Conservation (phyloP, 768 basidiomycete species). For the Kwoniella botswanensis region DNA sequence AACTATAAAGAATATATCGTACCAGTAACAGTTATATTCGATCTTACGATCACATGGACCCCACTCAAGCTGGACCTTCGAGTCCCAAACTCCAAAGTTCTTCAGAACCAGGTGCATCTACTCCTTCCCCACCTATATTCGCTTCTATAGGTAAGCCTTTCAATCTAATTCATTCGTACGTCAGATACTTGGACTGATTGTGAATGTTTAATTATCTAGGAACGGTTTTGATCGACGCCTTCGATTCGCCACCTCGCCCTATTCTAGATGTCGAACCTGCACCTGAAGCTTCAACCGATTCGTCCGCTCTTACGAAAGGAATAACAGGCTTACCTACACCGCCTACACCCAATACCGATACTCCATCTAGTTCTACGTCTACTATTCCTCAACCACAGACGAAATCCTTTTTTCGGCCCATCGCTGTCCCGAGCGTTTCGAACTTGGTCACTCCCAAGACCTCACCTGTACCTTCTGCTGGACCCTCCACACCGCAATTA, state of each 20-base stretch:
- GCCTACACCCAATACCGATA: not conserved
- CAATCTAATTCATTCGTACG: not conserved
- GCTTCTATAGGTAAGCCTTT: conserved; percentile 46
- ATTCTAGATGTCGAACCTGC: conserved; percentile 3
- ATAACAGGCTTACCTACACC: conserved; percentile 5
- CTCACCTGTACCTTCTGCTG: conserved; percentile 11
- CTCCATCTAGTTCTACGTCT: not conserved
- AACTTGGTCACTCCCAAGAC: conserved; percentile 7
- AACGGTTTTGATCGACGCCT: conserved; percentile 46
- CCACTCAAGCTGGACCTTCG: conserved; percentile 6
- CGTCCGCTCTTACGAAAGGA: not conserved
- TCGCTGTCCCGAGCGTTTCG: not conserved
- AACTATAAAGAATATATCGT: not conserved
- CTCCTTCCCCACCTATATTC: conserved; percentile 14
- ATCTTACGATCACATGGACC: not conserved
- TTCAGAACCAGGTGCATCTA: no score
- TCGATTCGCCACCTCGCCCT: conserved; percentile 38
- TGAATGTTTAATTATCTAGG: conserved; percentile 17
- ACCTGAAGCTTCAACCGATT: not conserved
- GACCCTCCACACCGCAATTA: conserved; percentile 21
- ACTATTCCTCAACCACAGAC: not conserved
- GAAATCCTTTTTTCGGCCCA: not conserved
- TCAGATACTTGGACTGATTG: not conserved
- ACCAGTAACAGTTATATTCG: not conserved
- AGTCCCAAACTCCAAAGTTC: not conserved